Evolutionary conservation across 148 eudicot genomes (phyloP).

Genomic region (Rhododendron henanense): DNA sequence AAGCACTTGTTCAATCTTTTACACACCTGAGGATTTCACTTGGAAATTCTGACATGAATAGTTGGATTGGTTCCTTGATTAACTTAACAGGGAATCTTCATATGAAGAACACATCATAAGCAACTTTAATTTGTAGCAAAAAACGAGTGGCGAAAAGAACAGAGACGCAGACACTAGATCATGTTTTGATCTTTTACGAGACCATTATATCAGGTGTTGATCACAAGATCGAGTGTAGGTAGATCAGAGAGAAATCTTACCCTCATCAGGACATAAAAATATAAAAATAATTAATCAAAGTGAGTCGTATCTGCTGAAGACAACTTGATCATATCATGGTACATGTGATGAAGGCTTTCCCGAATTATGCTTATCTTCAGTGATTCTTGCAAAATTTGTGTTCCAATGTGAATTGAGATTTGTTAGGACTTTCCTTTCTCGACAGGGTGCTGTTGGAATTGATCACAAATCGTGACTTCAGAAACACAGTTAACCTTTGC

Average conservation of each 20-base stretch:
- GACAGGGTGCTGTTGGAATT: not conserved
- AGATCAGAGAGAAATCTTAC: not conserved
- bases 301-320: not conserved
- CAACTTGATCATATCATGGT: not conserved
- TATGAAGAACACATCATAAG: not conserved
- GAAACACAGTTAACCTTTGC: not conserved
- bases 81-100: not conserved
- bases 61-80: not conserved
- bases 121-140: not conserved
- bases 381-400: not conserved
- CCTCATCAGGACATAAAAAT: not conserved
- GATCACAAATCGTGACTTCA: not conserved
- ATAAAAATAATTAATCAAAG: not conserved
- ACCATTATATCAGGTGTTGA: not conserved
- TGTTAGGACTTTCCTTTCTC: not conserved
- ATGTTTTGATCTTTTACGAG: not conserved
- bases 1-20: not conserved
- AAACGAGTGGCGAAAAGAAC: not conserved
- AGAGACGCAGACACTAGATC: not conserved
- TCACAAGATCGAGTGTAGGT: not conserved
- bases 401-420: not conserved
- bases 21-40: not conserved
- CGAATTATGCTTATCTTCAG: not conserved
- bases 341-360: not conserved
- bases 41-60: not conserved